Evolutionary conservation across 306 rosid genomes (phyloP).

Genomic region (Canavalia gladiata): DNA sequence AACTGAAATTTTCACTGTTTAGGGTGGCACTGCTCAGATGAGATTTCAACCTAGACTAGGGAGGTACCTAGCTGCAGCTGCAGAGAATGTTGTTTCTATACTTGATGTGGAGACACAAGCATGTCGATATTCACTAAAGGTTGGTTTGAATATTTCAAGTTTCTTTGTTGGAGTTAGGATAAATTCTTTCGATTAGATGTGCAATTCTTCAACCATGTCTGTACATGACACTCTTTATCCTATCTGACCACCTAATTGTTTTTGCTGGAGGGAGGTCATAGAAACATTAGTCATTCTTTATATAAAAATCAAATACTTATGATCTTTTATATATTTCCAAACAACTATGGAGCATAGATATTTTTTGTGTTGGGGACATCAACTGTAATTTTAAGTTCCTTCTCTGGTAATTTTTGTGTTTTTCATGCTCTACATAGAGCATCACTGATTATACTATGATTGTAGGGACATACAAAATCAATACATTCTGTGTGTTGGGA

Average conservation of each 20-base stretch:
- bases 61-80: constrained; percentile 87
- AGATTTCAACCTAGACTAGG: constrained; percentile 97
- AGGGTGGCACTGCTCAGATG: constrained; percentile 93
- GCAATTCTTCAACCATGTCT: not conserved
- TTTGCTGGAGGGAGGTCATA: constrained; percentile 1
- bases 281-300: constrained; percentile 16
- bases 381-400: constrained; percentile 7
- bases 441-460: constrained; percentile 48
- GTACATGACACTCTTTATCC: not conserved
- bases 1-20: constrained; percentile 40
- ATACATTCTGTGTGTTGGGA: constrained; percentile 92
- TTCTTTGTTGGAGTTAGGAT: not conserved
- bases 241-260: constrained; percentile 6
- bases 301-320: constrained; percentile 14
- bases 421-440: not conserved
- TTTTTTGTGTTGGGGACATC: not conserved
- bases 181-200: constrained; percentile 5
- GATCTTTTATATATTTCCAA: not conserved
- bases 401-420: constrained; percentile 22
- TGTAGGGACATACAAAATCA: constrained; percentile 85
- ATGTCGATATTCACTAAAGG: constrained; percentile 83
- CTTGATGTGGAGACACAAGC: constrained; percentile 87
- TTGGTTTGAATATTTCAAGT: constrained; percentile 25
- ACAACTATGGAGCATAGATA: not conserved
- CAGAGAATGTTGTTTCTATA: constrained; percentile 88